phyloP scores from a whole-genome alignment of 2,329 filamentous ascomycete species.

The Dothistroma pini region DNA sequence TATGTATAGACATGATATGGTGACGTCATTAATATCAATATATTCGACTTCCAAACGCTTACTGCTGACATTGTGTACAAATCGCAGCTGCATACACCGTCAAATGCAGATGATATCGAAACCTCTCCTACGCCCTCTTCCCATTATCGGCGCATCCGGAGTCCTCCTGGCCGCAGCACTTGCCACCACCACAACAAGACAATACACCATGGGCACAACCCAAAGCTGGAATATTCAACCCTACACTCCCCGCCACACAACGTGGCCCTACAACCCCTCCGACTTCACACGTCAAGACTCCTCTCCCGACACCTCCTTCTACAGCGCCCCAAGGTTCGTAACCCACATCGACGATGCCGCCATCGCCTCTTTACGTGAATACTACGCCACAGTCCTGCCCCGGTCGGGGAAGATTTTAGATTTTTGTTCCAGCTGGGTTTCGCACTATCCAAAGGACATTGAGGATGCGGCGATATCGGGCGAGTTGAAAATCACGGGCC shows the following conservation, averaged over 20 bases:
- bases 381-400: constrained; percentile 47
- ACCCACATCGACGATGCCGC: constrained; percentile 54
- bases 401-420: constrained; percentile 44
- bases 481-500: constrained; percentile 43
- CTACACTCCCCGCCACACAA: constrained; percentile 32
- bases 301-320: constrained; percentile 38
- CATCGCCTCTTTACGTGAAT: constrained; percentile 42
- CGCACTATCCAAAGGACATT: constrained; percentile 41
- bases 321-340: constrained; percentile 47
- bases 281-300: constrained; percentile 43
- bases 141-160: constrained; percentile 15
- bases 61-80: neutral
- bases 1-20: too few species aligned
- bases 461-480: constrained; percentile 33
- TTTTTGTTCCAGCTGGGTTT: constrained; percentile 51
- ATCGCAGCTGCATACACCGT: neutral
- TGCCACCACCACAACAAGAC: constrained; percentile 1
- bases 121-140: constrained; percentile 13
- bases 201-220: constrained; percentile 8
- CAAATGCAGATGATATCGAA: constrained; percentile 9
- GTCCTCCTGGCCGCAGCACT: constrained; percentile 15
- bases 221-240: constrained; percentile 22
- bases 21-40: too few species aligned
- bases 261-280: constrained; percentile 35
- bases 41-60: too few species aligned